These are phyloP conservation scores for Phaeophleospora eucalypticola DNA, from an alignment of 2,329 filamentous ascomycete species.

Conservation along the genomic window DNA sequence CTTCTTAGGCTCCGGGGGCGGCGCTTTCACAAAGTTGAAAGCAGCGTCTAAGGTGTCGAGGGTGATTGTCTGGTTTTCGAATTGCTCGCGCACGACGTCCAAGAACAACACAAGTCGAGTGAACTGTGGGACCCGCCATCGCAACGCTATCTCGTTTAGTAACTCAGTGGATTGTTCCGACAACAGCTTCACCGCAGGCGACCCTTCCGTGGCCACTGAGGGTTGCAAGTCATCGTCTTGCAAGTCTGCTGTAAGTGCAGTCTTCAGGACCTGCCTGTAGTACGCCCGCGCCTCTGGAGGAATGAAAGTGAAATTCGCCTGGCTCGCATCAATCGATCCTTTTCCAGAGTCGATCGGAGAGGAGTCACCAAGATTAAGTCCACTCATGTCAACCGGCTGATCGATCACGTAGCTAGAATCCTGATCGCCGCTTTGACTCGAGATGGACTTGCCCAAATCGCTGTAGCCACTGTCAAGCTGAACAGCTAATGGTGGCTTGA, in stretches of 20 bases:
- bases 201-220: slow-evolving; percentile 46
- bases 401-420: slow-evolving; percentile 58
- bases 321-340: slow-evolving; percentile 30
- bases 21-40: slow-evolving; percentile 76
- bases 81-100: slow-evolving; percentile 81
- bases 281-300: slow-evolving; percentile 77
- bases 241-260: slow-evolving; percentile 64
- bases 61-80: slow-evolving; percentile 73
- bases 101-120: slow-evolving; percentile 76
- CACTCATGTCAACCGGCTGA: slow-evolving; percentile 63
- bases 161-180: slow-evolving; percentile 79
- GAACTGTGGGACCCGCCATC: slow-evolving; percentile 85
- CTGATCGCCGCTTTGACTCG: slow-evolving; percentile 37
- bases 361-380: slow-evolving; percentile 57
- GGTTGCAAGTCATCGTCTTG: slow-evolving; percentile 51
- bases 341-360: slow-evolving; percentile 37
- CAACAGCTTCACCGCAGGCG: slow-evolving; percentile 50
- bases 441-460: slow-evolving; percentile 46
- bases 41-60: slow-evolving; percentile 78
- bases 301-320: slow-evolving; percentile 72
- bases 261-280: slow-evolving; percentile 76
- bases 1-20: slow-evolving; percentile 53
- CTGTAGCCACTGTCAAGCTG: slow-evolving; percentile 30
- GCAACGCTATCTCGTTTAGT: slow-evolving; percentile 75
- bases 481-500: slow-evolving; percentile 22